Evolutionary conservation across 2,329 filamentous ascomycete species (phyloP).

Genomic region (Alternaria sp.): DNA sequence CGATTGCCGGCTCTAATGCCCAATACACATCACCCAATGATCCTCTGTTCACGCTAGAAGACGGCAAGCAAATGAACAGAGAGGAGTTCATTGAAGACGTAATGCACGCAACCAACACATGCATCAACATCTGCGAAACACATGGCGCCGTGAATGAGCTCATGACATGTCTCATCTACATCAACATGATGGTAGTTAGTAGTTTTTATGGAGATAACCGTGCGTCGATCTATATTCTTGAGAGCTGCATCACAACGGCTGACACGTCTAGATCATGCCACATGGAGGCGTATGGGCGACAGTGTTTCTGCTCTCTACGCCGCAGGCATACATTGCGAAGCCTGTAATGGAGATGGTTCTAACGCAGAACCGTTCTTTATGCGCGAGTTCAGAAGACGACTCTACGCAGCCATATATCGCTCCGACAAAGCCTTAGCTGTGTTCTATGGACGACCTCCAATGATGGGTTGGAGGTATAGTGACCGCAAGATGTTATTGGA

Average conservation of each 20-base stretch:
- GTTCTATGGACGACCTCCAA: conserved; percentile 48
- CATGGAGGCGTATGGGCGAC: conserved; percentile 46
- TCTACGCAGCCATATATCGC: conserved; percentile 41
- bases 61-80: conserved; percentile 40
- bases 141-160: conserved; percentile 49
- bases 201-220: conserved; percentile 49
- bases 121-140: conserved; percentile 46
- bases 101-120: conserved; percentile 47
- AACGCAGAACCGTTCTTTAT: conserved; percentile 41
- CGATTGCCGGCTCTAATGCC: conserved; percentile 39
- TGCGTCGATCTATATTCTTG: conserved; percentile 18
- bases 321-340: conserved; percentile 47
- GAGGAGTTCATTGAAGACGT: conserved; percentile 45
- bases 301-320: conserved; percentile 40
- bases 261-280: conserved; percentile 42
- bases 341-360: conserved; percentile 28
- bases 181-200: conserved; percentile 41
- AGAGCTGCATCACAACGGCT: background rate
- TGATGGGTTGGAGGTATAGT: conserved; percentile 46
- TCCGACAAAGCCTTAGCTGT: conserved; percentile 46
- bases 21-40: conserved; percentile 43
- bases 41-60: conserved; percentile 42
- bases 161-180: conserved; percentile 46
- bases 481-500: conserved; percentile 44
- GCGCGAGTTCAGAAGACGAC: conserved; percentile 39